Conservation (phyloP, 305 asterid genomes). For the Solanum hybrid region DNA sequence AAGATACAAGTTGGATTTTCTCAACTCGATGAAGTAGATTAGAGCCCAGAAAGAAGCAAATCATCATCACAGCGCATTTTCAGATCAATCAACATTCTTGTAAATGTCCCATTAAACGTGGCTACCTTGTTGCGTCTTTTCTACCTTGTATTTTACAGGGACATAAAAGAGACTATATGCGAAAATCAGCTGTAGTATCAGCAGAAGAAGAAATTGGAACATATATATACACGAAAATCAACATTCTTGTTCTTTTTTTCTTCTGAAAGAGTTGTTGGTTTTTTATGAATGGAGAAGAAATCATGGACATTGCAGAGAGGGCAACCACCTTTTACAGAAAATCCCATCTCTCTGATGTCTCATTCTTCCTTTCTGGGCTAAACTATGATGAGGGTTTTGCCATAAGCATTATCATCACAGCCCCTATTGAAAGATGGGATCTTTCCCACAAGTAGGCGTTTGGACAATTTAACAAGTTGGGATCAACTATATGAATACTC, state of each 20-base stretch:
- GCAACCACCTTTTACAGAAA: not conserved
- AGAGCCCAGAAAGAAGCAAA: not conserved
- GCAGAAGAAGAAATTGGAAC: not conserved
- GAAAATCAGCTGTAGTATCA: not conserved
- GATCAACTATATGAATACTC: not conserved
- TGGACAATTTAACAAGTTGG: not conserved
- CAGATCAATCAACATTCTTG: not conserved
- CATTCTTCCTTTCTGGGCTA: not conserved
- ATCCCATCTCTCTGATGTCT: not conserved
- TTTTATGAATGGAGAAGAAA: not conserved
- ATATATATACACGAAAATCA: not conserved
- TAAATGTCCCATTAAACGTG: not conserved
- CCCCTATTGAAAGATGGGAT: not conserved
- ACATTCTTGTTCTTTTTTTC: not conserved
- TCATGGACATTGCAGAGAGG: not conserved
- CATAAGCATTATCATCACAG: constrained; percentile 8
- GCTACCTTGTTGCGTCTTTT: not conserved
- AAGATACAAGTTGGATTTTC: not conserved
- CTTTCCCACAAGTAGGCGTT: not conserved
- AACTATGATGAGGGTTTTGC: not conserved
- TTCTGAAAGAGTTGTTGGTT: not conserved
- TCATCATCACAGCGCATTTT: not conserved
- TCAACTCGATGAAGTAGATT: not conserved
- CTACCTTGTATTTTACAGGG: not conserved
- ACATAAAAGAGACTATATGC: not conserved